Evolutionary conservation across 2,329 filamentous ascomycete genomes (phyloP).

Genomic region (Trichoderma sp.): DNA sequence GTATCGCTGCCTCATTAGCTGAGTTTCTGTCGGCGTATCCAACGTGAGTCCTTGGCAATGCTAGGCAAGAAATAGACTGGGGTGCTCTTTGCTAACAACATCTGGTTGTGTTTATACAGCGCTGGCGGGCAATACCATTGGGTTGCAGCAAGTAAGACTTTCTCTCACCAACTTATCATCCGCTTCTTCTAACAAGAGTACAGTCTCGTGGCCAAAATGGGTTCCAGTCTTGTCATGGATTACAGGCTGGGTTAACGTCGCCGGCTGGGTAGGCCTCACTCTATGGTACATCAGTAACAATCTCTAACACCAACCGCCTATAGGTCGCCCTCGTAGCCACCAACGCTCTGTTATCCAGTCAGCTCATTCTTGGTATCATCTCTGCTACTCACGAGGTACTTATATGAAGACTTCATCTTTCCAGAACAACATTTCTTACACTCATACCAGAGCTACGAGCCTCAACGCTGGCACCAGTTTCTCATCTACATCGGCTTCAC

Average conservation of each 20-base stretch:
- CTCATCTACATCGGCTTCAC: slow-evolving; percentile 49
- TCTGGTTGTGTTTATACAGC: slow-evolving; percentile 8
- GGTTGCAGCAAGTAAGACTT: slow-evolving; percentile 54
- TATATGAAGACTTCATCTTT: neutral
- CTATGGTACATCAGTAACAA: neutral
- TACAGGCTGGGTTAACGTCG: slow-evolving; percentile 66
- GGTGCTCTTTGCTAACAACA: neutral
- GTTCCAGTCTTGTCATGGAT: slow-evolving; percentile 40
- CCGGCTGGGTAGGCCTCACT: slow-evolving; percentile 56
- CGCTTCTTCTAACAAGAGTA: neutral
- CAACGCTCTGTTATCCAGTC: slow-evolving; percentile 67
- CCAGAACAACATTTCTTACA: neutral
- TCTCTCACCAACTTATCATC: neutral
- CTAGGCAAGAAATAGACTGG: neutral
- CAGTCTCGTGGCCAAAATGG: slow-evolving; percentile 36
- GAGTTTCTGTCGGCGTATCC: slow-evolving; percentile 70
- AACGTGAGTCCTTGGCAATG: slow-evolving; percentile 36
- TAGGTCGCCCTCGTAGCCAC: slow-evolving; percentile 66
- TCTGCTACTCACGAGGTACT: slow-evolving; percentile 57
- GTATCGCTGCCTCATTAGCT: slow-evolving; percentile 66
- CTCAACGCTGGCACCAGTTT: slow-evolving; percentile 71
- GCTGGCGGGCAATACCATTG: slow-evolving; percentile 70
- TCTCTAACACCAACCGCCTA: neutral
- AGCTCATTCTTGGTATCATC: slow-evolving; percentile 68
- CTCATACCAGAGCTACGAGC: slow-evolving; percentile 48